phyloP scores from a whole-genome alignment of 805 yeast species.

The Ogataea naganishii region DNA sequence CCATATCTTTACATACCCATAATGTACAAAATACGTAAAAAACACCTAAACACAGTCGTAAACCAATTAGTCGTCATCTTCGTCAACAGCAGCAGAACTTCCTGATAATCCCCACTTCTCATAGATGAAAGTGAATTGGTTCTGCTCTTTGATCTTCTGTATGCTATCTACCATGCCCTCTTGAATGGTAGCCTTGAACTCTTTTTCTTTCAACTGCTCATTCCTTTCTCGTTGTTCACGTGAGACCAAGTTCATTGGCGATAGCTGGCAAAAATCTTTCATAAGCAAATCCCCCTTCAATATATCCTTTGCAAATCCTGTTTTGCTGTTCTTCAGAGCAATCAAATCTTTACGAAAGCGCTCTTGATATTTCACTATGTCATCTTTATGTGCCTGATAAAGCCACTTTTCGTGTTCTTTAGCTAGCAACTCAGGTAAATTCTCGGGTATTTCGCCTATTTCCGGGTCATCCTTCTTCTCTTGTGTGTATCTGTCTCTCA shows the following conservation, averaged over 20 bases:
- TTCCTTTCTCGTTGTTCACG: slow-evolving; percentile 19
- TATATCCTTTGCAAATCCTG: slow-evolving; percentile 15
- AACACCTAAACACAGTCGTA: too few species aligned
- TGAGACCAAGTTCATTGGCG: slow-evolving; percentile 17
- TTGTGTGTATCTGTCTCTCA: slow-evolving; percentile 2
- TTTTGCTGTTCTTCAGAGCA: slow-evolving; percentile 18
- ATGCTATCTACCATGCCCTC: slow-evolving; percentile 18
- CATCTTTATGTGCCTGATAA: slow-evolving; percentile 7
- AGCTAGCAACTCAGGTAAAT: slow-evolving; percentile 7
- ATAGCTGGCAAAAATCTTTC: slow-evolving; percentile 13
- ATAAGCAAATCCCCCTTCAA: slow-evolving; percentile 10
- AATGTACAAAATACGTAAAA: too few species aligned
- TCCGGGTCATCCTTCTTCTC: slow-evolving; percentile 1
- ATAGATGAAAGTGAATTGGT: slow-evolving; percentile 14
- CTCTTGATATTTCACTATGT: slow-evolving; percentile 15
- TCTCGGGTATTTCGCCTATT: neutral
- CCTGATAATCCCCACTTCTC: slow-evolving; percentile 27
- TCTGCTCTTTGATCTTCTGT: slow-evolving; percentile 16
- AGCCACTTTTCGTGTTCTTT: slow-evolving; percentile 16
- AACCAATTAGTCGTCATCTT: slow-evolving; percentile 5
- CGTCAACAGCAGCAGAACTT: slow-evolving; percentile 25
- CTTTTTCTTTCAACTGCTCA: slow-evolving; percentile 19
- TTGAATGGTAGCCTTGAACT: slow-evolving; percentile 19
- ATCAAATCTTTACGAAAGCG: slow-evolving; percentile 23
- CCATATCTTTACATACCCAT: too few species aligned